Base-by-base conservation (phyloP, 352 stramenopile genomes). In the Phytophthora foliorum region DNA sequence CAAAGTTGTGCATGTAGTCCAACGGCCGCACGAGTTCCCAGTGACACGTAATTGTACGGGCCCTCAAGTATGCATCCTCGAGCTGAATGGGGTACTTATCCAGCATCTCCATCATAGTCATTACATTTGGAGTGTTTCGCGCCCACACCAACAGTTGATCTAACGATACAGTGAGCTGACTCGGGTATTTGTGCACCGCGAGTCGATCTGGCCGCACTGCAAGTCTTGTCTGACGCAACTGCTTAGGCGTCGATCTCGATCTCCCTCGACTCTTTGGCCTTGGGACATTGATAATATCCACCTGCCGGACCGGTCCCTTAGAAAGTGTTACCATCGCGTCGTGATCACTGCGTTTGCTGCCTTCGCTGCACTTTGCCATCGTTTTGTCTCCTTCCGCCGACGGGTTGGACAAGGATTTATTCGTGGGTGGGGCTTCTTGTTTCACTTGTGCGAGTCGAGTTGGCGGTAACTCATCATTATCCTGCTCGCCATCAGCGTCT, bases 151-250 rank as follows among this genome's bases (percentile, higher is more conserved):
- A 1, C 0, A 66, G 34, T 8, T 53, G 32, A 19, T 66, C 34
- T 21, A 66, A 17, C 6, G 11, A 8, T 8, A 66, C 48, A 3
- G 38, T 46, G 4, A 67, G 49, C 17, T 32, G 6, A 38, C 19
- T 53, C 13, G 52, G 42, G n/a, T 55, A 68, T 25, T 60, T 49
- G 29, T 54, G 58, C 27, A 59, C 49, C 7, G 25, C 49, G 21
- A 66, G 21, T 6, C 58, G 48, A 14, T 29, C n/a, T 41, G 22
- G n/a, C 25, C 21, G 21, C 9, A 13, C 9, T 17, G 45, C 9
- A 27, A 46, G 17, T 4, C 44, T 69, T 5, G 29, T 48, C 36
- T 70, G 39, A 0, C 39, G 5, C 2, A 67, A 11, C 19, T 63
- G 61, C 21, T 52, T 63, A 0, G 46, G 6, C 25, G 31, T 39